Base-by-base conservation (phyloP, 306 rosid species). In the apple (Malus domestica) region DNA sequence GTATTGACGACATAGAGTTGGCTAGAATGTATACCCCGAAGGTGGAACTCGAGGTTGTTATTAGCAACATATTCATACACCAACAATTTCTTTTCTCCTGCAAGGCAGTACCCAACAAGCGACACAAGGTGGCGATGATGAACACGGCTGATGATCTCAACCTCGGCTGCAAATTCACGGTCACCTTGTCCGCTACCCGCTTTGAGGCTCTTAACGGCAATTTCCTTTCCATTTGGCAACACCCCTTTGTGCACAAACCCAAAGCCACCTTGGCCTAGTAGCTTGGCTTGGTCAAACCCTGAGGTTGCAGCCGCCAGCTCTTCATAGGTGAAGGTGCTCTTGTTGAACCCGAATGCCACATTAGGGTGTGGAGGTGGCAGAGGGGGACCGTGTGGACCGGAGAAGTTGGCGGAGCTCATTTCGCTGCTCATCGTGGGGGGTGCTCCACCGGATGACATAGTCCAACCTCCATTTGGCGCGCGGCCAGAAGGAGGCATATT, bases 71-170 rank as follows among this genome's bases (percentile, higher is more conserved):
- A 94, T 68, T 94, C 98, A 74, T 90, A 94, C 2, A 94, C 96
- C 71, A 94, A 70, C 40, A 90, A 30, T 71, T 82, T 94, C 18
- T 71, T 58, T 0, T 67, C 78, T 1, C 85, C 90, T 2, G 89
- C 35, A 30, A 94, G 63, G 81, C 93, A 89, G 46, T 90, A 86
- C 6, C 98, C 98, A 33, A 89, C 97, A 27, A 94, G 96, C 2
- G 98, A 92, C 1, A 94, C 98, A 13, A 94, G 88, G 80, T 94
- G 90, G 22, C 97, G 98, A 74, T 94, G 98, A 73, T 92, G 98
- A 33, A 94, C 98, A 15, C 96, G 93, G 55, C 98, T 94, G 13
- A 94, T 92, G 15, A 85, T 89, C 35, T 94, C 98, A 29, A 92
- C 91, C 86, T 94, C 97, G 0, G 90, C 95, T 58, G 85, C 93